Base-by-base conservation (phyloP, 106 monocot genomes). In the Amphibolis antarctica region DNA sequence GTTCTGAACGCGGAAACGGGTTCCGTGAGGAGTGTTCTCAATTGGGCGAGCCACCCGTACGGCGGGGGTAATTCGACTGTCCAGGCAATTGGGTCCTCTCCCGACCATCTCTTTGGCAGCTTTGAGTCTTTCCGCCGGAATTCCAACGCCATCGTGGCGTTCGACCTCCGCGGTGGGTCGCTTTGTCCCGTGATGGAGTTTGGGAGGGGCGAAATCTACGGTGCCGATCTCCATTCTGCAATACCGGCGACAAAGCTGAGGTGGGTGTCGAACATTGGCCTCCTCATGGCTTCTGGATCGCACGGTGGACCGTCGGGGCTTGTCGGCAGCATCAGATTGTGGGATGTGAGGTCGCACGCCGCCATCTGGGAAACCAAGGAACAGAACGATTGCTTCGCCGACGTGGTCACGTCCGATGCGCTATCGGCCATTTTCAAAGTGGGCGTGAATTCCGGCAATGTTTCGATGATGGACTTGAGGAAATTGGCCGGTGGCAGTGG, bases 381-480 rank as follows among this genome's bases (percentile, higher is more conserved):
- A 70, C 73, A 56, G 51, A 20, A 30, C 5, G 88, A 93, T 30
- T 88, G 92, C 66, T 88, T 82, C n/a, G 67, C 88, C 0, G 88
- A 88, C 18, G 76, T 88, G 17, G 61, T 82, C 1, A 75, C 57
- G 0, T 82, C 79, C 2, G 88, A 88, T 17, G 7, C 15, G 11
- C 59, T 88, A 43, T 58, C 67, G 1, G 64, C 78, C n/a, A 43
- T 88, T 17, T 88, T 81, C 78, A 88, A 88, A 65, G 73, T 88
- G 3, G 88, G 88, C 1, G 65, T 77, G 20, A 69, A 70, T 59
- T 78, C 83, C 4, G 84, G 92, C 0, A 84, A 88, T 46, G 64
- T 92, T 7, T 92, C 68, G 60, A 88, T 85, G 85, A 69, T 64
- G 46, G 92, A 93, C 67, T 47, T 93, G 70, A 85, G 92, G 76